A percentile compares a stretch with the other conserved stretches of the same genome.
Conservation (phyloP, 257 asterid species). For the Gynochthodes officinalis region DNA sequence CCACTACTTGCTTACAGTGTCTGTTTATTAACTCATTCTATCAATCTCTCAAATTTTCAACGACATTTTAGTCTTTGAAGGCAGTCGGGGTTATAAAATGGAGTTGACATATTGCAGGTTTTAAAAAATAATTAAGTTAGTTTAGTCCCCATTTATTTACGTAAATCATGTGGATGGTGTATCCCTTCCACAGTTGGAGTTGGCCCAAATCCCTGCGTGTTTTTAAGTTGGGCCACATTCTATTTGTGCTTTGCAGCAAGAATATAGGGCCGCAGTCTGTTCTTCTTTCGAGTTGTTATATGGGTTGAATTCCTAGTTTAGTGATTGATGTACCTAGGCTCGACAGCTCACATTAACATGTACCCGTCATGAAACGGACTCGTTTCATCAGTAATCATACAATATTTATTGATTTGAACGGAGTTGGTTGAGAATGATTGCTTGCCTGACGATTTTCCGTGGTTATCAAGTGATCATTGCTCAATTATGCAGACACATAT, state of each 20-base stretch:
- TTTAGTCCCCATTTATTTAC: not conserved
- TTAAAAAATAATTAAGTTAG: not conserved
- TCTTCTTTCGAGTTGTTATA: too few relatives aligned
- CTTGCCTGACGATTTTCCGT: not conserved
- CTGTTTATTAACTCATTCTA: not conserved
- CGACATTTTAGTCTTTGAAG: not conserved
- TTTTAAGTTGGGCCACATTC: not conserved
- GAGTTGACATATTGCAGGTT: not conserved
- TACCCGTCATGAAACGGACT: not conserved
- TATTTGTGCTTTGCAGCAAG: not conserved
- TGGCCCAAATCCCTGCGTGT: not conserved
- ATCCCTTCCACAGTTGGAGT: not conserved
- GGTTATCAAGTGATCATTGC: too few relatives aligned
- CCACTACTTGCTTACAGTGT: not conserved
- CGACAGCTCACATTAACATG: not conserved
- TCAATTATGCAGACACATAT: too few relatives aligned
- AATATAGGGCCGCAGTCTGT: not conserved
- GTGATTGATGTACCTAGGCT: not conserved
- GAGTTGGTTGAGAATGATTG: not conserved
- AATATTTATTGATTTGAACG: not conserved
- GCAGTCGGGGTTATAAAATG: not conserved
- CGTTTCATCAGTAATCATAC: not conserved
- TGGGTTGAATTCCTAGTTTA: not conserved
- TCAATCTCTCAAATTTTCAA: not conserved
- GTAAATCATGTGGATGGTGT: not conserved